These are phyloP conservation scores for Colletotrichum coccodes DNA, from an alignment of 2,329 filamentous ascomycete genomes.

Conservation along the genomic window DNA sequence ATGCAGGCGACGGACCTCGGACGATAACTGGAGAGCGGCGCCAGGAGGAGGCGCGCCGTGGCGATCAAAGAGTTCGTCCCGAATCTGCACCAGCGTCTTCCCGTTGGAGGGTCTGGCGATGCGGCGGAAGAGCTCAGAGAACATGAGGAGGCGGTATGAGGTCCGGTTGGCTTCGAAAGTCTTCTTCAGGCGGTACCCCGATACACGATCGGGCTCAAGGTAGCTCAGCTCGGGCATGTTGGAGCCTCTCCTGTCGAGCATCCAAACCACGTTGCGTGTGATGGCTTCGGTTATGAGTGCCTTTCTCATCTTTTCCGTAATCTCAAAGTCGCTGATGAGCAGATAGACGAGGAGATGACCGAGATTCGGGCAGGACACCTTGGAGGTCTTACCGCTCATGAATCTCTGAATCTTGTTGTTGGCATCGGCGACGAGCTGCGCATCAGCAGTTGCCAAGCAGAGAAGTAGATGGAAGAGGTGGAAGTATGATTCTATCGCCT, in stretches of 20 bases:
- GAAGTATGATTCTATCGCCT: constrained; percentile 63
- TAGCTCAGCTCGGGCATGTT: constrained; percentile 56
- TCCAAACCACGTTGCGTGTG: constrained; percentile 61
- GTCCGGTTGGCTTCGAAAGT: constrained; percentile 58
- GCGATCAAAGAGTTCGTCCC: constrained; percentile 55
- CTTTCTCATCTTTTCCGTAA: constrained; percentile 50
- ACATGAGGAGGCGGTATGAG: constrained; percentile 63
- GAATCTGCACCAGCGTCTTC: constrained; percentile 48
- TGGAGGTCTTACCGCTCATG: constrained; percentile 49
- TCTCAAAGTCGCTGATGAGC: constrained; percentile 54
- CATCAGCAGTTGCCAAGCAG: constrained; percentile 53
- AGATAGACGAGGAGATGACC: constrained; percentile 58
- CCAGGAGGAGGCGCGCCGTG: constrained; percentile 56
- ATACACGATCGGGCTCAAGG: constrained; percentile 52
- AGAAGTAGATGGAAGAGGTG: constrained; percentile 61
- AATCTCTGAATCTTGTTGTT: constrained; percentile 52
- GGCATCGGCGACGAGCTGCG: constrained; percentile 47
- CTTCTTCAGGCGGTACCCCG: constrained; percentile 55
- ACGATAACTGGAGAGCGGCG: constrained; percentile 49
- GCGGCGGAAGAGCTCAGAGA: constrained; percentile 59
- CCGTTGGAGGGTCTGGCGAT: constrained; percentile 49
- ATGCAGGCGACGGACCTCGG: constrained; percentile 55
- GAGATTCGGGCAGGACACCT: constrained; percentile 55
- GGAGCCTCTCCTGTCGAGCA: constrained; percentile 51
- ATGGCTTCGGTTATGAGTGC: constrained; percentile 59